Evolutionary conservation across 441 rosid genomes (phyloP), one percentile per base, ranked within the genome.

Genomic region (Viola pubescens): DNA sequence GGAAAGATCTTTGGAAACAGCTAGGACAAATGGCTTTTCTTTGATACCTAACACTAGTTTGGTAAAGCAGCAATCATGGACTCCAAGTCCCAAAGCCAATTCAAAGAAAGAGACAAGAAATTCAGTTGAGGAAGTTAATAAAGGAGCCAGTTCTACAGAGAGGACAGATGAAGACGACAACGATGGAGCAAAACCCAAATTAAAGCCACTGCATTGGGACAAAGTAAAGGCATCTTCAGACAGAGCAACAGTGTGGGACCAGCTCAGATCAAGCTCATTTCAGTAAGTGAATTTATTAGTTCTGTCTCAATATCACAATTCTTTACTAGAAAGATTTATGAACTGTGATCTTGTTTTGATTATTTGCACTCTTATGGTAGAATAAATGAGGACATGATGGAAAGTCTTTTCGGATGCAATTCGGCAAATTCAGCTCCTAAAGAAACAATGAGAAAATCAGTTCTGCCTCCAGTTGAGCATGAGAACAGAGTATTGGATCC

Each of bases 171-270:
- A 69, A 44, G 94, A 84, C 13, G 91, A 85, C 40, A 79, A 73
- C 7, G 96, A 85, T 56, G 88, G 87, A 69, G 79, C 79, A 37
- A 85, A 72, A 60, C 97, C 97, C 56, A 89, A 80, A 77, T 64
- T 92, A 68, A 92, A 85, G 74, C 85, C 98, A 49, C 80, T 92
- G 51, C 98, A 92, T 55, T 92, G 98, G 98, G 98, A 92, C 82
- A 92, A 92, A 79, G 98, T 92, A 54, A 77, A 91, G 45, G 98
- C 98, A 34, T 84, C 94, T 69, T 92, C 98, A 10, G 97, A 87
- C 63, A 76, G 97, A 73, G 98, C 95, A 67, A 92, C 98, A 8
- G 98, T 92, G 68, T 92, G 98, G 98, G 98, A 92, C 82, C 97
- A 89, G 75, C 79, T 92, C 45, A 86, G 81, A 69, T 86, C 97